A percentile compares a stretch with the other conserved stretches of the same genome.
Conservation (phyloP, 768 basidiomycete genomes). For the Russula ochroleuca region DNA sequence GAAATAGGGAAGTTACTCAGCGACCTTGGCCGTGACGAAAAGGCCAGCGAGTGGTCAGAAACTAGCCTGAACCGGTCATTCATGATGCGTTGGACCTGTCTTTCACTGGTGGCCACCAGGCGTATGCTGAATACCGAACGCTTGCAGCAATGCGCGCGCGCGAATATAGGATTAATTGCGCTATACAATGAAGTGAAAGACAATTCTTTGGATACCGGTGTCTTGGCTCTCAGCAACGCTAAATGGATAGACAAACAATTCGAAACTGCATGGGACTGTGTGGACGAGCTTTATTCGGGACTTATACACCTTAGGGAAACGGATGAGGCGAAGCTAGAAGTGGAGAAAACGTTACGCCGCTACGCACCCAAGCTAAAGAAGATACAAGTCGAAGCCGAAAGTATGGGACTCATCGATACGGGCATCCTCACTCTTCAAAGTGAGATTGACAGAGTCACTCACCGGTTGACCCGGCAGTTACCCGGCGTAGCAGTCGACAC, state of each 20-base stretch:
- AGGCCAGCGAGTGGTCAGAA: neutral
- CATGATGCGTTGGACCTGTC: constrained; percentile 19
- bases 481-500: constrained; percentile 10
- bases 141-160: neutral
- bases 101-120: constrained; percentile 11
- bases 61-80: constrained; percentile 12
- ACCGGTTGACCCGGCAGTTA: constrained; percentile 4
- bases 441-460: constrained; percentile 7
- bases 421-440: neutral
- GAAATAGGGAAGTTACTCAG: constrained; percentile 14
- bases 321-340: neutral
- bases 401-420: neutral
- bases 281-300: neutral
- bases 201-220: too few relatives aligned
- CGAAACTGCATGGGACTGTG: constrained; percentile 3
- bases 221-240: neutral
- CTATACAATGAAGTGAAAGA: neutral
- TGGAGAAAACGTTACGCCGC: neutral
- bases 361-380: neutral
- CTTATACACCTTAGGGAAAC: neutral
- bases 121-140: neutral
- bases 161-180: too few relatives aligned
- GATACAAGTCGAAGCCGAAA: neutral
- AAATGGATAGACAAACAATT: constrained; percentile 11
- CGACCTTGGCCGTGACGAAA: constrained; percentile 8